phyloP scores from a whole-genome alignment of 805 yeast species.

The Kodamaea jinghongensis region DNA sequence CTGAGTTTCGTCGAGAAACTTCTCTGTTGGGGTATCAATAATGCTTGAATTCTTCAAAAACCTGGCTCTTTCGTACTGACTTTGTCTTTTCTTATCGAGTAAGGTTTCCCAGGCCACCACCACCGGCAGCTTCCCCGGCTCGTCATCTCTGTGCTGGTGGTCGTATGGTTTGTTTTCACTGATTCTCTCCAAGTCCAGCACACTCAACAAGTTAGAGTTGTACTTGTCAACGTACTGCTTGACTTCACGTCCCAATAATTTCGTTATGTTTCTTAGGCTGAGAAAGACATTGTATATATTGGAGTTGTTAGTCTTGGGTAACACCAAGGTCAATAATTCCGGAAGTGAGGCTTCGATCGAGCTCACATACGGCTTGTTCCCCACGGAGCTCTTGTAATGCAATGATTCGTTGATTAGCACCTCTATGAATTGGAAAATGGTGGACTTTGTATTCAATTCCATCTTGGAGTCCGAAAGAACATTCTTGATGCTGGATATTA shows the following conservation, averaged over 20 bases:
- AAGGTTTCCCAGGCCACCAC: constrained; percentile 47
- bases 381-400: constrained; percentile 32
- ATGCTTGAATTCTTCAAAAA: constrained; percentile 32
- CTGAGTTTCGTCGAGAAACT: constrained; percentile 22
- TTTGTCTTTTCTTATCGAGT: constrained; percentile 45
- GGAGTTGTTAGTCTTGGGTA: constrained; percentile 36
- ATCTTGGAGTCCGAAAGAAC: constrained; percentile 46
- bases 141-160: constrained; percentile 18
- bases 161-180: constrained; percentile 6
- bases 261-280: constrained; percentile 37
- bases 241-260: constrained; percentile 30
- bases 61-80: constrained; percentile 49
- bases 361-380: constrained; percentile 38
- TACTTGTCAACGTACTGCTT: constrained; percentile 26
- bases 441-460: constrained; percentile 61
- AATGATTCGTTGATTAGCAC: constrained; percentile 47
- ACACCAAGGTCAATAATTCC: constrained; percentile 28
- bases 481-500: constrained; percentile 65
- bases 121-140: constrained; percentile 23
- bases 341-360: constrained; percentile 35
- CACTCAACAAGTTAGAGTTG: constrained; percentile 30
- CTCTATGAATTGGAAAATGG: constrained; percentile 68
- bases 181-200: constrained; percentile 26
- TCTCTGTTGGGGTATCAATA: constrained; percentile 17
- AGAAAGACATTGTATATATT: constrained; percentile 36